These are phyloP conservation scores for Cladophialophora chaetospira DNA, from an alignment of 2,329 filamentous ascomycete genomes.

Conservation along the genomic window DNA sequence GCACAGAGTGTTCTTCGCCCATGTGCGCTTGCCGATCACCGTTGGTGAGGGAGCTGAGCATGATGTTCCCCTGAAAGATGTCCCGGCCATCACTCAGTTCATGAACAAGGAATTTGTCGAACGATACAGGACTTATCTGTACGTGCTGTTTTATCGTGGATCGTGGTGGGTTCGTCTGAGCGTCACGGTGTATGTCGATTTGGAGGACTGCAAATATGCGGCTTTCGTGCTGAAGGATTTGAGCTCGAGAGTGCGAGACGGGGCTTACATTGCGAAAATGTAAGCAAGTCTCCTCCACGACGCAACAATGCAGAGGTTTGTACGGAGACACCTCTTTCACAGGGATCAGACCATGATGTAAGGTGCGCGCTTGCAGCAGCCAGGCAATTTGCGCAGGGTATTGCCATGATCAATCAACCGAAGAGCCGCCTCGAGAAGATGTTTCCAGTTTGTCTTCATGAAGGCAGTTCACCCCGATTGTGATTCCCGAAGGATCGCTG, in stretches of 20 bases:
- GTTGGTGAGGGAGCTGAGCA: constrained; percentile 35
- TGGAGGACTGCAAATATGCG: constrained; percentile 72
- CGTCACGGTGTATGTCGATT: constrained; percentile 79
- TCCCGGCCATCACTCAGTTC: constrained; percentile 56
- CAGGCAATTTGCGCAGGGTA: too few relatives aligned
- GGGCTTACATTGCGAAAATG: constrained; percentile 27
- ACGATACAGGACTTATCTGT: constrained; percentile 69
- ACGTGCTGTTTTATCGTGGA: constrained; percentile 60
- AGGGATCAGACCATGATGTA: too few relatives aligned
- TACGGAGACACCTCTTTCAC: too few relatives aligned
- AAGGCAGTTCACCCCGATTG: background rate
- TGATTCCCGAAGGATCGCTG: background rate
- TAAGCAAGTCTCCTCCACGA: background rate
- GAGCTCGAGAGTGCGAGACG: constrained; percentile 48
- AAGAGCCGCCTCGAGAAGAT: too few relatives aligned
- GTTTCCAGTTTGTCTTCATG: too few relatives aligned
- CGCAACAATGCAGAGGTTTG: background rate
- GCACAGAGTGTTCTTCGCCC: constrained; percentile 59
- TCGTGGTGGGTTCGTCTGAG: constrained; percentile 72
- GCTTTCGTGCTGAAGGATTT: constrained; percentile 60
- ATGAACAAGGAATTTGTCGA: constrained; percentile 55
- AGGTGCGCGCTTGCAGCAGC: too few relatives aligned
- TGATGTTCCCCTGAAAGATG: constrained; percentile 39
- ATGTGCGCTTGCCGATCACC: constrained; percentile 69
- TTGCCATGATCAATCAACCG: too few relatives aligned